Conservation (phyloP, 2,329 filamentous ascomycete genomes). For the Beauveria sp. region DNA sequence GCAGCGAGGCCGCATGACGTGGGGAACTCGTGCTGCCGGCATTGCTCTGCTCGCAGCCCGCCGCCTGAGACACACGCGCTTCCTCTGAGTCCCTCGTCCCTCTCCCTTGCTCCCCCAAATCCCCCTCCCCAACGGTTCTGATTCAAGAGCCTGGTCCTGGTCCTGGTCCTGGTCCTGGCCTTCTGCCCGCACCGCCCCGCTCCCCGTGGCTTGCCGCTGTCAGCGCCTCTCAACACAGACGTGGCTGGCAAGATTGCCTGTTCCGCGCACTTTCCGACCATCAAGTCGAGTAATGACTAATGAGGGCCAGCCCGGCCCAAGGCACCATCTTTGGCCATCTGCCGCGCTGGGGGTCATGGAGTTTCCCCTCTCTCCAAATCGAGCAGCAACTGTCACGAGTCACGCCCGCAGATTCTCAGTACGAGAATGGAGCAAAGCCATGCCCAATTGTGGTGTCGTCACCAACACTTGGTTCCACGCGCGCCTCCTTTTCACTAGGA, state of each 20-base stretch:
- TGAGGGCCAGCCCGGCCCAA: no score
- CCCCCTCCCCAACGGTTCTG: not conserved
- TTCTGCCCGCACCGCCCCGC: not conserved
- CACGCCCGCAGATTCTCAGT: no score
- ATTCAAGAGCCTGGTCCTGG: not conserved
- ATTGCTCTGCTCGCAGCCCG: not conserved
- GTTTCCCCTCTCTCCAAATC: not conserved
- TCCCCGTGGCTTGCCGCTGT: not conserved
- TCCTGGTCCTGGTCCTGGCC: not conserved
- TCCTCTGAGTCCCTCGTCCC: no score
- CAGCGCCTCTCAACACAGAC: no score
- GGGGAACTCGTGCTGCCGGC: not conserved
- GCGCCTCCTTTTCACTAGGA: no score
- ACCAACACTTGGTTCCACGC: no score
- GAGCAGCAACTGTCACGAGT: no score
- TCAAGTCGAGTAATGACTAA: not conserved
- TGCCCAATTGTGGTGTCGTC: no score
- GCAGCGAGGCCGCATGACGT: not conserved
- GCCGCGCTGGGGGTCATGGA: not conserved
- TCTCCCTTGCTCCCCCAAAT: no score
- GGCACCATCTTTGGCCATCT: not conserved
- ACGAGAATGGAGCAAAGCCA: no score
- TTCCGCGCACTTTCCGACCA: constrained; percentile 1
- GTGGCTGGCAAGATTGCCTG: not conserved
- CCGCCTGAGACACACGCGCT: not conserved